Evolutionary conservation across 257 asterid species (phyloP), one percentile per base, ranked within the genome.

Genomic region (Solanum lycopersicoides): DNA sequence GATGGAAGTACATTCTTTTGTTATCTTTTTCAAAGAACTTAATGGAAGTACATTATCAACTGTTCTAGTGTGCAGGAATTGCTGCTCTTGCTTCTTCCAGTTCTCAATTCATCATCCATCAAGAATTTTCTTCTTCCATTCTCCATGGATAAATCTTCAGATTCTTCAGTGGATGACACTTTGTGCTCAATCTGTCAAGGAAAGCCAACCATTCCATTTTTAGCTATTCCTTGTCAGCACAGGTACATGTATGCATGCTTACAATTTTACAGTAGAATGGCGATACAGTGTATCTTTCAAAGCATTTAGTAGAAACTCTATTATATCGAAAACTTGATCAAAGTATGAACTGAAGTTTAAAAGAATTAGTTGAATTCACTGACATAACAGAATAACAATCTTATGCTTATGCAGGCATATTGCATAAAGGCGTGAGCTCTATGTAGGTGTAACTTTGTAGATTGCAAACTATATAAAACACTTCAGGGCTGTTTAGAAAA

Each of bases 61-160:
- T 84, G 42, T 84, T 41, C 63, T 66, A 25, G 18, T 44, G 0
- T 91, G 90, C 95, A 96, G 98, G 98, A 96, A 94, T 95, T 95
- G 99, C 86, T 94, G 89, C 86, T 96, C 90, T 88, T 95, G 94
- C 95, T 95, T 91, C 98, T 96, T 86, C 98, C 99, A 83, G 97
- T 94, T 88, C 95, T 95, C 60, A 95, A 95, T 88, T 95, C 98
- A 76, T 92, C 98, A 37, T 94, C 95, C 23, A 89, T 94, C 56
- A 94, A 93, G 90, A 95, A 92, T 82, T 88, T 94, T 73, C 93
- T 95, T 87, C 91, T 71, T 23, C 98, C 98, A 60, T 94, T 95
- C 94, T 94, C 98, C 2, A 92, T 93, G 87, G 95, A 96, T 84
- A 94, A 94, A 89, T 91, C 96, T 83, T 94, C 92, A n/a, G 91